A percentile compares a stretch with the other conserved stretches of the same genome.
phyloP scores from a whole-genome alignment of 768 basidiomycete genomes.

The Amyloporia xantha region DNA sequence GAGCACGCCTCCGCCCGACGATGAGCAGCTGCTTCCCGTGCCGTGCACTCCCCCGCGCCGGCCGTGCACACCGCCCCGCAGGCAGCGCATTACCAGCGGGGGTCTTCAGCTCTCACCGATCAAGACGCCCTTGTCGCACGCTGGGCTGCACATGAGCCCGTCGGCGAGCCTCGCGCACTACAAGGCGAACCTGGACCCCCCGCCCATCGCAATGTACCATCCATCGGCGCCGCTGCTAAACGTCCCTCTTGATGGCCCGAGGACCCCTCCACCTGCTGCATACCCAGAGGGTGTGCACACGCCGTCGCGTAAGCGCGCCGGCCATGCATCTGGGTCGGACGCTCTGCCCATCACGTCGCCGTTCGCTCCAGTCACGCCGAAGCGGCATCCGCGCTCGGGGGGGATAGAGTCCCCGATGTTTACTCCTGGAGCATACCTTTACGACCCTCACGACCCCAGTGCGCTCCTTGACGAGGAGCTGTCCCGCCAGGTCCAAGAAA shows the following conservation, averaged over 20 bases:
- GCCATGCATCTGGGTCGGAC: constrained; percentile 22
- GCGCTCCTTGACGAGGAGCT: constrained; percentile 69
- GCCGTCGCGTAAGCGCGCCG: constrained; percentile 38
- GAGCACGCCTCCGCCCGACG: constrained; percentile 1
- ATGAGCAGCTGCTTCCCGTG: background rate
- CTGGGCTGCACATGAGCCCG: constrained; percentile 65
- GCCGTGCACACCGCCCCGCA: constrained; percentile 30
- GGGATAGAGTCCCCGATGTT: constrained; percentile 38
- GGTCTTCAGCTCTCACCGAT: constrained; percentile 45
- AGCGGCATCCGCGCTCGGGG: too few relatives aligned
- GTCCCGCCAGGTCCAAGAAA: constrained; percentile 32
- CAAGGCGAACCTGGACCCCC: constrained; percentile 63
- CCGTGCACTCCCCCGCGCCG: constrained; percentile 1
- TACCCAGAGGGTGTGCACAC: constrained; percentile 28
- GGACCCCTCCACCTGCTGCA: background rate
- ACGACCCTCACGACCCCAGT: constrained; percentile 69
- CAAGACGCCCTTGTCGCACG: constrained; percentile 64
- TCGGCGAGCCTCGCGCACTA: constrained; percentile 60
- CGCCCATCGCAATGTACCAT: constrained; percentile 32
- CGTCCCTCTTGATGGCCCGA: constrained; percentile 3
- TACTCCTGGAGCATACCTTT: constrained; percentile 39
- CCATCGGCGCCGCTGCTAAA: constrained; percentile 33
- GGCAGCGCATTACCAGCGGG: constrained; percentile 27
- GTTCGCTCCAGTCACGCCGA: constrained; percentile 38
- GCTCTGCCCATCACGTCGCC: constrained; percentile 40